Percentiles rank a stretch among this genome's conserved stretches.
Evolutionary conservation across 73 alveolate genomes (phyloP).

Genomic region (Paramecium primaurelia): DNA sequence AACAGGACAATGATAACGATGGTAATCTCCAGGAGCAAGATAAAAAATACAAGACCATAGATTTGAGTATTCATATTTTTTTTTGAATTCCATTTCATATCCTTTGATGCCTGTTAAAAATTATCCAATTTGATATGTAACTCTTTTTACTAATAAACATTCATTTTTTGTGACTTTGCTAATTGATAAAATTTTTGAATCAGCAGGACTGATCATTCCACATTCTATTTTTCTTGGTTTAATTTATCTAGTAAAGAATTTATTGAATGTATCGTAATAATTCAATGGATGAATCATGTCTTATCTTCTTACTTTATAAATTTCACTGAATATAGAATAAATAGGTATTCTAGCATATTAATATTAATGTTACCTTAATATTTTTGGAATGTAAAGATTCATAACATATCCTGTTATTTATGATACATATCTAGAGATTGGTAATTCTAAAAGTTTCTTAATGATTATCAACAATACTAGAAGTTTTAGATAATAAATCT

Average conservation of each 20-base stretch:
- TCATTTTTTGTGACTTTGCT: constrained; percentile 33
- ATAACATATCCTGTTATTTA: not conserved
- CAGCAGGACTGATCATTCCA: constrained; percentile 62
- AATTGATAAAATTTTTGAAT: constrained; percentile 42
- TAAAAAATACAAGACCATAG: constrained; percentile 65
- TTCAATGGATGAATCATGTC: constrained; percentile 54
- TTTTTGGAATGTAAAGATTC: not conserved
- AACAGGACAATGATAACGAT: constrained; percentile 86
- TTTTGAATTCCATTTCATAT: not conserved
- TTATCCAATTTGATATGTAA: constrained; percentile 57
- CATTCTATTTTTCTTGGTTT: constrained; percentile 55
- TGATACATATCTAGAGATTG: not conserved
- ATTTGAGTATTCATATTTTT: not conserved
- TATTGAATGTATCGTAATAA: constrained; percentile 68
- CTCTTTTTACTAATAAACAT: constrained; percentile 52
- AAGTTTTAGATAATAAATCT: not conserved
- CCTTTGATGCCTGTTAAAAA: constrained; percentile 59
- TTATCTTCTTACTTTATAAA: constrained; percentile 35
- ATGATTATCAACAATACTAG: not conserved
- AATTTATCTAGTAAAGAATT: constrained; percentile 80
- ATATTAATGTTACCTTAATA: not conserved
- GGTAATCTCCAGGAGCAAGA: constrained; percentile 90
- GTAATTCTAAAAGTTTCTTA: not conserved
- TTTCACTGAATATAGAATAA: constrained; percentile 15
- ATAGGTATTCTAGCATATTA: constrained; percentile 1